Conservation (phyloP, 1,284 basidiomycete species). For the Ustilago esculenta region DNA sequence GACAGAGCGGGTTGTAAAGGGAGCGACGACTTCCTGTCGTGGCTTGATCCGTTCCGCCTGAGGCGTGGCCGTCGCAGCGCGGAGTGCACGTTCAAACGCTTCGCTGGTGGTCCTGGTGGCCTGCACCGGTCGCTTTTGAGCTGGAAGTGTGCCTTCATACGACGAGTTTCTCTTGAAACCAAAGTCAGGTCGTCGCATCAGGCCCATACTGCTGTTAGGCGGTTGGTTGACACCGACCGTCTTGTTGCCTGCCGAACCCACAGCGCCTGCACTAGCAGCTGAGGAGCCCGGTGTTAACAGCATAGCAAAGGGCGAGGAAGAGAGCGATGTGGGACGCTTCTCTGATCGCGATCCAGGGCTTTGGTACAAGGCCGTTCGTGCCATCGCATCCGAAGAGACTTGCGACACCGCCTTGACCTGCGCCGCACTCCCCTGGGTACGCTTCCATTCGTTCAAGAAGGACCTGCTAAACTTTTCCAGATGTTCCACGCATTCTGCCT, state of each 20-base stretch:
- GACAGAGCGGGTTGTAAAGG: constrained; percentile 40
- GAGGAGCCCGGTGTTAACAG: constrained; percentile 16
- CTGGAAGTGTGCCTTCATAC: constrained; percentile 18
- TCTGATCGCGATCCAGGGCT: constrained; percentile 28
- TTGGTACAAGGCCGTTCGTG: constrained; percentile 6
- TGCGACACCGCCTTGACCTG: constrained; percentile 5
- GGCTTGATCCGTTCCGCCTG: constrained; percentile 33
- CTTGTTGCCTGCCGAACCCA: constrained; percentile 21
- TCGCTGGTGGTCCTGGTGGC: constrained; percentile 30
- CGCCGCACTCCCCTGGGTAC: constrained; percentile 14
- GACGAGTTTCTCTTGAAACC: constrained; percentile 33
- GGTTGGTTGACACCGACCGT: constrained; percentile 14
- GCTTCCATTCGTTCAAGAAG: constrained; percentile 47
- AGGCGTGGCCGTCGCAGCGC: constrained; percentile 29
- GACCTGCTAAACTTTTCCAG: constrained; percentile 42
- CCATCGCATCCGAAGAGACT: constrained; percentile 4
- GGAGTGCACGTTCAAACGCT: constrained; percentile 39
- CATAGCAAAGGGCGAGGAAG: constrained; percentile 18
- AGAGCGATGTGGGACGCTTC: constrained; percentile 11
- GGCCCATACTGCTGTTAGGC: not conserved
- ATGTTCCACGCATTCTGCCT: constrained; percentile 45
- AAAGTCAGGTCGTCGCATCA: constrained; percentile 41
- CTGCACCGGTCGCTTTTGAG: constrained; percentile 22
- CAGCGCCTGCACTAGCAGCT: not conserved
- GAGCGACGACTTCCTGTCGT: constrained; percentile 23